Conservation (phyloP, 768 basidiomycete species). For the Dentipellis fragilis region DNA sequence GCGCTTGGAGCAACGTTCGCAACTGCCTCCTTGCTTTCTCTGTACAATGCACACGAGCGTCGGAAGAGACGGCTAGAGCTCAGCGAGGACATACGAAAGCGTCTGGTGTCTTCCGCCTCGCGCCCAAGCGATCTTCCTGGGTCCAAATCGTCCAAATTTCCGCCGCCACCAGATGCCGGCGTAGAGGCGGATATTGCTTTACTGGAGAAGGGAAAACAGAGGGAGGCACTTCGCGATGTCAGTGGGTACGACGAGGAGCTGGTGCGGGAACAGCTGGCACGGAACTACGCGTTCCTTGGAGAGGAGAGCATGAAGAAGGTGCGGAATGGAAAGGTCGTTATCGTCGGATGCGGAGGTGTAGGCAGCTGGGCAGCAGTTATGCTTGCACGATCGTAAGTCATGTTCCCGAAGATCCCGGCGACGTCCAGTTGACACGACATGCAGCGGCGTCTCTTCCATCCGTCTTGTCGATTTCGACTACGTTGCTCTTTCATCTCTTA, state of each 20-base stretch:
- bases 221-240: background rate
- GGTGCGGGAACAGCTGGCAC: slow-evolving; percentile 79
- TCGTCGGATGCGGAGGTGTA: slow-evolving; percentile 94
- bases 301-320: slow-evolving; percentile 80
- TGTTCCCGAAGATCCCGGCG: background rate
- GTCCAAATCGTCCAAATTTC: background rate
- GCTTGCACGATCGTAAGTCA: slow-evolving; percentile 78
- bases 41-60: slow-evolving; percentile 43
- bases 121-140: slow-evolving; percentile 4
- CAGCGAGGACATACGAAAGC: slow-evolving; percentile 41
- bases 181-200: background rate
- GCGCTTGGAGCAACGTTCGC: slow-evolving; percentile 55
- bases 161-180: background rate
- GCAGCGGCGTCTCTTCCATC: slow-evolving; percentile 64
- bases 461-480: slow-evolving; percentile 93
- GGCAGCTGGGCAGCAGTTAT: slow-evolving; percentile 95
- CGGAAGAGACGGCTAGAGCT: slow-evolving; percentile 42
- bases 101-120: slow-evolving; percentile 27
- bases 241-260: slow-evolving; percentile 65
- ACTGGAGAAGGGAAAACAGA: background rate
- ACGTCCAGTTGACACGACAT: background rate
- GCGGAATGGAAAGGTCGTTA: slow-evolving; percentile 63
- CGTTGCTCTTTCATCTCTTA: slow-evolving; percentile 89
- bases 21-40: slow-evolving; percentile 50
- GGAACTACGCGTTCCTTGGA: slow-evolving; percentile 93